Evolutionary conservation across 148 eudicot species (phyloP).

Genomic region (Amaranthus palmeri): DNA sequence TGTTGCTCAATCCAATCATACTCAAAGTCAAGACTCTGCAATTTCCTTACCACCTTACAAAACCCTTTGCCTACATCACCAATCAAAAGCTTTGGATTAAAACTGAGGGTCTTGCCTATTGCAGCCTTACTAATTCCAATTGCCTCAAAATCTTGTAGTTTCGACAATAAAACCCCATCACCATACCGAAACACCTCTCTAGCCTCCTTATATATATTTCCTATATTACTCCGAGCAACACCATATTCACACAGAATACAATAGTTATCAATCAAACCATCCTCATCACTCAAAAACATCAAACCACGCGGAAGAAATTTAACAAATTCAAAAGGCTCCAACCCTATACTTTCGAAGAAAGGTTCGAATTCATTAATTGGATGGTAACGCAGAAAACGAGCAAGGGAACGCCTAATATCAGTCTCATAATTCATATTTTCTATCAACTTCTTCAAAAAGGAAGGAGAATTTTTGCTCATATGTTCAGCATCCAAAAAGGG

Average conservation of each 20-base stretch:
- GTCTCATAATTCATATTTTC: conserved; percentile 28
- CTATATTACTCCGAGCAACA: conserved; percentile 38
- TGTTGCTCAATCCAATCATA: conserved; percentile 42
- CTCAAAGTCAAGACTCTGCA: conserved; percentile 42
- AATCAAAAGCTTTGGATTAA: conserved; percentile 48
- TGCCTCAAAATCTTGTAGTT: conserved; percentile 44
- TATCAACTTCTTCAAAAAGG: conserved; percentile 42
- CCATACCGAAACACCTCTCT: conserved; percentile 48
- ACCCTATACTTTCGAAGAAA: conserved; percentile 80
- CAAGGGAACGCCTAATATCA: conserved; percentile 28
- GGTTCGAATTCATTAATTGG: conserved; percentile 82
- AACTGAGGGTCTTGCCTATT: conserved; percentile 38
- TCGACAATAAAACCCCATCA: conserved; percentile 40
- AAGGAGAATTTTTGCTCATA: conserved; percentile 54
- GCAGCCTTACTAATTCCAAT: conserved; percentile 40
- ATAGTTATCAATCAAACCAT: conserved; percentile 48
- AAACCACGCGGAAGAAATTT: conserved; percentile 44
- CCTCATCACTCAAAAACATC: conserved; percentile 58
- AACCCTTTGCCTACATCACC: conserved; percentile 32
- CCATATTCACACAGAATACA: conserved; percentile 62
- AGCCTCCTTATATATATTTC: conserved; percentile 59
- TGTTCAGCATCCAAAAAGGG: conserved; percentile 55
- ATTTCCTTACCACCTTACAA: conserved; percentile 25
- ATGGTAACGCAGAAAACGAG: conserved; percentile 52
- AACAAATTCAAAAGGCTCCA: conserved; percentile 42